Evolutionary conservation across 2,329 filamentous ascomycete genomes (phyloP), one percentile per base, ranked within the genome.

Genomic region (Dactylonectria macrodidyma): DNA sequence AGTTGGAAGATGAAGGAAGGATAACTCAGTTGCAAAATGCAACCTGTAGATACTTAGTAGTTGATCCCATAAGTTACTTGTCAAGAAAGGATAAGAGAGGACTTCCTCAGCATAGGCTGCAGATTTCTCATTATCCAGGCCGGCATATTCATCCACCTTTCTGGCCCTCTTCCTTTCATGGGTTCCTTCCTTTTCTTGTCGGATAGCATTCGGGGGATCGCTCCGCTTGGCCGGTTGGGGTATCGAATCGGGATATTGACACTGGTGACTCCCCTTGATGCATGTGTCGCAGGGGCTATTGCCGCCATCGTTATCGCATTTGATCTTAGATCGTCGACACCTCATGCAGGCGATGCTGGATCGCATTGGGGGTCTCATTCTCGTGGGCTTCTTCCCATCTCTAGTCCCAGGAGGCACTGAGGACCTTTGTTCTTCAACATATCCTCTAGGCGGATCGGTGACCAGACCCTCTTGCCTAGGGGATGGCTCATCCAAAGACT

Each of bases 281-380:
- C 94, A 97, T 12, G 90, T 90, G 69, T 93, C 90, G 83, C 94
- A 97, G 16, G 89, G 89, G 16, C 90, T 91, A 69, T 88, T 88
- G 65, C 91, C 88, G 67, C 93, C 93, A 73, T 89, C 88, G 81
- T 96, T 96, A 80, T 94, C 90, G 83, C 94, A 97, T 81, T 95
- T 95, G 78, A 95, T 93, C 82, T 96, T 97, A 78, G 92, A 94
- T 75, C 90, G 89, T 65, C 93, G 88, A 78, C 93, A 95, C 70
- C 90, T 87, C 68, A 89, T 85, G 81, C 93, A 96, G 55, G 93
- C 93, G 77, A 95, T 94, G 76, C 91, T 93, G 54, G 93, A 94
- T 73, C 93, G 88, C 88, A 94, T 92, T 38, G 85, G 85, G 12
- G 83, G 80, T 64, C 84, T 82, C 59, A 66, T 67, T 54, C 65